Evolutionary conservation across 495 filamentous ascomycete genomes (phyloP).

Genomic region (Neurospora tetraspora): DNA sequence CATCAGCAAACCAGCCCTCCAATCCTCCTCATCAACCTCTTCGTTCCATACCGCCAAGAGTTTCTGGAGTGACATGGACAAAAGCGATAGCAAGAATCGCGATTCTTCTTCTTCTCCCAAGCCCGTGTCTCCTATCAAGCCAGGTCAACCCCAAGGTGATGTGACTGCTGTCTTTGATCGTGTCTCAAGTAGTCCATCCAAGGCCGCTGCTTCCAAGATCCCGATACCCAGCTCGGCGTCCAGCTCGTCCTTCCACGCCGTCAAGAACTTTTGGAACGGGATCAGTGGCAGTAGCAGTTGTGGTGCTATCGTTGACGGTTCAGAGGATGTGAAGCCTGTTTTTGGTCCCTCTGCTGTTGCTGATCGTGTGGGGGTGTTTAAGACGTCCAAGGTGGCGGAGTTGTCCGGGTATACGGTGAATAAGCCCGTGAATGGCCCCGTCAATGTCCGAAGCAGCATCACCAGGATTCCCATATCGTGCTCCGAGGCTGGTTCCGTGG

Average conservation of each 20-base stretch:
- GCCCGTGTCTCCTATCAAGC: neutral
- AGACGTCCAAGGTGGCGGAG: neutral
- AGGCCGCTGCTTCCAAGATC: neutral
- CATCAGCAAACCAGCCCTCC: neutral
- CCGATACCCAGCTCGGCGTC: neutral
- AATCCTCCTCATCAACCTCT: neutral
- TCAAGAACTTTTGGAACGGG: neutral
- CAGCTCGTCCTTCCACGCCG: neutral
- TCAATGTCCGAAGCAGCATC: neutral
- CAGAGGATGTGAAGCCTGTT: rapidly evolving
- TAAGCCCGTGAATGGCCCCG: rapidly evolving
- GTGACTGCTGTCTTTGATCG: neutral
- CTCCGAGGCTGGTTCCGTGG: neutral
- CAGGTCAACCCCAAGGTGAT: rapidly evolving
- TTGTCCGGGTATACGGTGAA: neutral
- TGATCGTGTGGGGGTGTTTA: rapidly evolving
- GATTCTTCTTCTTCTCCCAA: neutral
- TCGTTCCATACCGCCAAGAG: neutral
- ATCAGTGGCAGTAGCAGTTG: neutral
- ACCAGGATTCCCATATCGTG: neutral
- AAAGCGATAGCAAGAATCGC: neutral
- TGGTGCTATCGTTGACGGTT: neutral
- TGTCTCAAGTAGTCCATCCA: neutral
- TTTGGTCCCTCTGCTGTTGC: neutral
- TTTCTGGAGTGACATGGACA: neutral